These are phyloP conservation scores for Stachybotrys echinatus DNA, from an alignment of 2,329 filamentous ascomycete genomes.

Conservation along the genomic window DNA sequence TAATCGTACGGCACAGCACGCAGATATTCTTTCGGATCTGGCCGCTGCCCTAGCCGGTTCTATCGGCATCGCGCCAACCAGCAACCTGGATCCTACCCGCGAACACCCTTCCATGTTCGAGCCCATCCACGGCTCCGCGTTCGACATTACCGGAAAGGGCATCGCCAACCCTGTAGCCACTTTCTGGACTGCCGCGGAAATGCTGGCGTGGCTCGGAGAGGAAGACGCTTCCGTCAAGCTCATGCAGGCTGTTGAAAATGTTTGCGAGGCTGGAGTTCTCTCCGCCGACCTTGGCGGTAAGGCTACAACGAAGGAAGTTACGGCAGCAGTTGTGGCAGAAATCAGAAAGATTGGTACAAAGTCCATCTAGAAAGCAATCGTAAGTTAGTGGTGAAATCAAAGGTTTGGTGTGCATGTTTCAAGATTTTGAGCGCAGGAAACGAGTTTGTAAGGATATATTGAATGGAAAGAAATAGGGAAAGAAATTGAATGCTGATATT, in stretches of 20 bases:
- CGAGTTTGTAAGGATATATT: no score
- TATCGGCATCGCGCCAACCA: constrained; percentile 68
- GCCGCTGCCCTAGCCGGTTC: constrained; percentile 65
- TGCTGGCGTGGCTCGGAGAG: constrained; percentile 53
- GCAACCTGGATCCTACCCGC: constrained; percentile 58
- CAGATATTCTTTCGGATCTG: constrained; percentile 65
- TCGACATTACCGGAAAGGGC: constrained; percentile 53
- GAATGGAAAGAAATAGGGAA: no score
- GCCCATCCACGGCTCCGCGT: constrained; percentile 54
- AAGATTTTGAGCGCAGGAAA: no score
- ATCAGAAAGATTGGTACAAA: constrained; percentile 9
- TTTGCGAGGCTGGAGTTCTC: constrained; percentile 44
- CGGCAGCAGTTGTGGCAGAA: constrained; percentile 22
- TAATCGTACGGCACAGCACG: constrained; percentile 26
- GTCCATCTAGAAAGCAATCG: constrained; percentile 11
- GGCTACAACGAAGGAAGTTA: constrained; percentile 29
- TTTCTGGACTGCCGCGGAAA: constrained; percentile 54
- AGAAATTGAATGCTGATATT: no score
- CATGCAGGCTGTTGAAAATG: constrained; percentile 46
- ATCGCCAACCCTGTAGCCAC: constrained; percentile 53
- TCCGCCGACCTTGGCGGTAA: constrained; percentile 49
- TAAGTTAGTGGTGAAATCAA: no score
- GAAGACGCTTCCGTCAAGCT: constrained; percentile 41
- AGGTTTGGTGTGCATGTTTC: no score
- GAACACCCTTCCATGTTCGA: constrained; percentile 55